phyloP scores from a whole-genome alignment of 768 basidiomycete genomes.

The Podaxis carcinomalis region DNA sequence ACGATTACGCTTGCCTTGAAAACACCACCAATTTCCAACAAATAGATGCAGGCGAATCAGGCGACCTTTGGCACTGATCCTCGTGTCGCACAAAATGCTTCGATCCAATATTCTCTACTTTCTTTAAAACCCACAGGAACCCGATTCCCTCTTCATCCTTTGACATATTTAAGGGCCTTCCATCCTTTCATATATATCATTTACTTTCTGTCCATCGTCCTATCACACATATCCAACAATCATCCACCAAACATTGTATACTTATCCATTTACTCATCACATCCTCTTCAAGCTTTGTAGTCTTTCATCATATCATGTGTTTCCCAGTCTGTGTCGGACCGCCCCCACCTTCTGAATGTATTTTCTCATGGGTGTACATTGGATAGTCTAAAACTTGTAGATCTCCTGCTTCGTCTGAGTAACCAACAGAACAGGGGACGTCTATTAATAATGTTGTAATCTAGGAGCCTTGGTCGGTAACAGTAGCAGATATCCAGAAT shows the following conservation, averaged over 20 bases:
- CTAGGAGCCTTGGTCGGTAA: background rate
- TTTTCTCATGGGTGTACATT: background rate
- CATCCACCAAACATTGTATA: slow-evolving; percentile 9
- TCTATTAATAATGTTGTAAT: background rate
- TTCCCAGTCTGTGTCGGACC: background rate
- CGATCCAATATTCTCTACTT: background rate
- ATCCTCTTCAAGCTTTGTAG: slow-evolving; percentile 2
- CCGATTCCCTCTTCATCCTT: background rate
- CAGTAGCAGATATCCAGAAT: background rate
- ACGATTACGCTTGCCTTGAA: slow-evolving; percentile 19
- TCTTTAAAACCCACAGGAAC: background rate
- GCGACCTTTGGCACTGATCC: slow-evolving; percentile 47
- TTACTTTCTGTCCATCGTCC: background rate
- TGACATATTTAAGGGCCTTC: background rate
- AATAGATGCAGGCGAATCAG: slow-evolving; percentile 31
- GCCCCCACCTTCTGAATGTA: background rate
- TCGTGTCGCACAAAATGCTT: background rate
- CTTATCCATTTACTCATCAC: slow-evolving; percentile 8
- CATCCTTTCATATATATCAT: background rate
- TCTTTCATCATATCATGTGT: background rate
- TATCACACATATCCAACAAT: background rate
- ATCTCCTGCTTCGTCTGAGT: background rate
- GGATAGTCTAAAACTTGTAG: background rate
- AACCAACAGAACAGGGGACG: background rate
- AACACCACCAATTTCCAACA: background rate